Evolutionary conservation across 345 rosid species (phyloP).

Genomic region (Salix brachista): DNA sequence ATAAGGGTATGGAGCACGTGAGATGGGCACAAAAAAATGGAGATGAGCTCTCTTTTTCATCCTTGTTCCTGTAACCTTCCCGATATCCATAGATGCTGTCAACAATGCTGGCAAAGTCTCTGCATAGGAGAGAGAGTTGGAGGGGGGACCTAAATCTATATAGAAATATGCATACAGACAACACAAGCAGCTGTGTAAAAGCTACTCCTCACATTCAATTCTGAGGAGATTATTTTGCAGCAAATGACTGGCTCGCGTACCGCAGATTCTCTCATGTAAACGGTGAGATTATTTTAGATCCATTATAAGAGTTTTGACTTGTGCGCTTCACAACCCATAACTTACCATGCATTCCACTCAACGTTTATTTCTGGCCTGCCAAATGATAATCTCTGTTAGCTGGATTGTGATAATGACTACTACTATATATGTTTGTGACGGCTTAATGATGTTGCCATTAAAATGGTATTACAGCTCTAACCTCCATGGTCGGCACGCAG

Average conservation of each 20-base stretch:
- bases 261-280: constrained; percentile 17
- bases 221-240: constrained; percentile 22
- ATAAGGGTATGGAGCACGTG: constrained; percentile 29
- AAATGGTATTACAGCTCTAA: neutral
- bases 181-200: constrained; percentile 29
- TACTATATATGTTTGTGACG: neutral
- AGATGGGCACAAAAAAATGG: constrained; percentile 27
- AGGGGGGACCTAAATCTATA: constrained; percentile 42
- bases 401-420: neutral
- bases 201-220: constrained; percentile 35
- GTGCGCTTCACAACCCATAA: constrained; percentile 21
- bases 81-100: constrained; percentile 21
- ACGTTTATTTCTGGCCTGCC: neutral
- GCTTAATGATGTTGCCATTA: neutral
- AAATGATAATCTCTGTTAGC: neutral
- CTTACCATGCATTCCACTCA: neutral
- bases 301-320: neutral
- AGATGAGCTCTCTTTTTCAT: neutral
- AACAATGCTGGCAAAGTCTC: constrained; percentile 24
- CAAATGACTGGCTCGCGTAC: constrained; percentile 7
- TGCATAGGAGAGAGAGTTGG: constrained; percentile 12
- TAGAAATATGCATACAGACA: constrained; percentile 39
- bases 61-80: constrained; percentile 24
- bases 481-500: neutral
- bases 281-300: neutral